Evolutionary conservation across 768 basidiomycete species (phyloP).

Genomic region (Kwoniella pini): DNA sequence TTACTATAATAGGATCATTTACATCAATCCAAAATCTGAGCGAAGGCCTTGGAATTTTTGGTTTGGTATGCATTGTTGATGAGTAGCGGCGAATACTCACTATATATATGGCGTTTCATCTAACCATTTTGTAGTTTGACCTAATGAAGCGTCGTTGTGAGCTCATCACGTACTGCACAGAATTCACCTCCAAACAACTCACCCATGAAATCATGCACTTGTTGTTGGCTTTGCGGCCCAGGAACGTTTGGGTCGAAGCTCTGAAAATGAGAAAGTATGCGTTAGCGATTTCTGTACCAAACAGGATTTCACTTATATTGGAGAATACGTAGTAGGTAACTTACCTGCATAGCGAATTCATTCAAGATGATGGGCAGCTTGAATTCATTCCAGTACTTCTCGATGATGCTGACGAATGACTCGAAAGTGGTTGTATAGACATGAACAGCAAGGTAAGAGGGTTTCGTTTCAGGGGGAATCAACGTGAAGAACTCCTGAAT

Average conservation of each 20-base stretch:
- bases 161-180: too few species aligned
- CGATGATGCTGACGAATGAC: conserved; percentile 27
- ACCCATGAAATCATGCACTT: conserved; percentile 52
- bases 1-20: conserved; percentile 11
- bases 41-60: too few species aligned
- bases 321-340: too few species aligned
- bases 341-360: conserved; percentile 46
- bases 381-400: conserved; percentile 33
- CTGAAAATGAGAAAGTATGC: conserved; percentile 8
- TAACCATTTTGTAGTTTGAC: conserved; percentile 46
- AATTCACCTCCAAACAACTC: too few species aligned
- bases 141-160: too few species aligned
- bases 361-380: conserved; percentile 37
- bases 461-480: conserved; percentile 21
- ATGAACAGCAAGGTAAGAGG: conserved; percentile 40
- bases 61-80: too few species aligned
- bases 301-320: not conserved
- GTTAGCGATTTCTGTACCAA: not conserved
- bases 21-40: too few species aligned
- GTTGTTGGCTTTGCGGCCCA: conserved; percentile 33
- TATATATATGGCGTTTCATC: conserved; percentile 42
- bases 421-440: conserved; percentile 51
- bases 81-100: conserved; percentile 15
- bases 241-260: conserved; percentile 45
- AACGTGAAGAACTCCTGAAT: conserved; percentile 35